Evolutionary conservation across 2,329 filamentous ascomycete genomes (phyloP).

Genomic region (Ilyonectria sp.): DNA sequence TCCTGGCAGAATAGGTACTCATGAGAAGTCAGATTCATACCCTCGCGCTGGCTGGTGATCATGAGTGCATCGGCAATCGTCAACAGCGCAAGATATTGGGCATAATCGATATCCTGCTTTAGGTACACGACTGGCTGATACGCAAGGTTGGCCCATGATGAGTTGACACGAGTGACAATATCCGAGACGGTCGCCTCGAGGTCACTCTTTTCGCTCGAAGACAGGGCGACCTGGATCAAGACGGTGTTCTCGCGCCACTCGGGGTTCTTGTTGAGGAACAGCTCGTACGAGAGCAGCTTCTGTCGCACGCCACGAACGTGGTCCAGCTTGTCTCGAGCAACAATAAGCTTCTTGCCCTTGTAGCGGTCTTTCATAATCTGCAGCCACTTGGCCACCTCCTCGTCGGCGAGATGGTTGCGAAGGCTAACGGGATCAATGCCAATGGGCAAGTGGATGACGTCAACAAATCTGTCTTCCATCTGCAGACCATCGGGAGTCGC

Average conservation of each 20-base stretch:
- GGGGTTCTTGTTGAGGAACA: slow-evolving; percentile 95
- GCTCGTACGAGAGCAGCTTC: slow-evolving; percentile 91
- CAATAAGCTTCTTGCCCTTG: slow-evolving; percentile 89
- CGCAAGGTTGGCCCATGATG: slow-evolving; percentile 88
- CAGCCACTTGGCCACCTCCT: slow-evolving; percentile 84
- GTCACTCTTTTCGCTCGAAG: slow-evolving; percentile 89
- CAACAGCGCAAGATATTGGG: slow-evolving; percentile 92
- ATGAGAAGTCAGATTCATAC: slow-evolving; percentile 97
- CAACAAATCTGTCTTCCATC: slow-evolving; percentile 92
- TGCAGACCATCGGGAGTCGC: slow-evolving; percentile 90
- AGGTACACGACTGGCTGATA: slow-evolving; percentile 95
- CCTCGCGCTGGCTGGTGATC: slow-evolving; percentile 95
- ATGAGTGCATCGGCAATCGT: slow-evolving; percentile 92
- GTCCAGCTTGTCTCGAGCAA: slow-evolving; percentile 94
- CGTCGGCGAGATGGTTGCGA: slow-evolving; percentile 77
- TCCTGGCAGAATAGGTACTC: slow-evolving; percentile 96
- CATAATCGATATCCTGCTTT: slow-evolving; percentile 93
- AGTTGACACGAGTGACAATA: slow-evolving; percentile 95
- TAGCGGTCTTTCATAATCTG: slow-evolving; percentile 86
- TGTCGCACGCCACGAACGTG: slow-evolving; percentile 92
- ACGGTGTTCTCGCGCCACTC: slow-evolving; percentile 91
- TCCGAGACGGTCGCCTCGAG: slow-evolving; percentile 91
- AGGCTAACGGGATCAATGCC: slow-evolving; percentile 90
- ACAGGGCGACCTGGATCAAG: slow-evolving; percentile 93
- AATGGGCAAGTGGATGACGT: slow-evolving; percentile 88